Evolutionary conservation across 2,329 filamentous ascomycete genomes (phyloP), one percentile per base, ranked within the genome.

Genomic region (Fusarium palustre): DNA sequence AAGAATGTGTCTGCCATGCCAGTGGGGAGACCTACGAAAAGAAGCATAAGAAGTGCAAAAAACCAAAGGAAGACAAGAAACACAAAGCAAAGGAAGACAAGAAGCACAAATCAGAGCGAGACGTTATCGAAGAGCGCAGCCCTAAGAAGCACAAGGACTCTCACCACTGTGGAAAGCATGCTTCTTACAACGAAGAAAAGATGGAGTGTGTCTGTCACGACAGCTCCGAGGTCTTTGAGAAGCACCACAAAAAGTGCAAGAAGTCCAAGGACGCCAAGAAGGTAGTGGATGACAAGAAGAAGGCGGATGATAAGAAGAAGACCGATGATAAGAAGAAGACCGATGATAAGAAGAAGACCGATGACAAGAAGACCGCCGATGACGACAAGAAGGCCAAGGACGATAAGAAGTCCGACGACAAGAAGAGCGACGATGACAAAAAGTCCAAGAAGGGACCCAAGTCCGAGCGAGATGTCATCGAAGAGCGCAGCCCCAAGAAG

Each of bases 31-130:
- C 33, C 4, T 66, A 34, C 22, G 31, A 62, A 22, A 41, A 58
- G 36, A 49, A 67, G 9, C 57, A 67, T 3, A 50, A 67, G 34
- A 63, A 57, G 50, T 66, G 64, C 25, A 45, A 50, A 9, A 67
- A 64, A 10, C 18, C 15, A 7, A 50, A 50, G 24, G 22, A 50
- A 5, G 22, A 50, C 4, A 28, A 52, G 34, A 39, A 52, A 13
- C 31, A 18, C 3, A 25, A 49, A 10, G 25, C 15, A 7, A 50
- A 50, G 24, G 22, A 50, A 5, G 22, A 50, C 4, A 28, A 52
- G 34, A 39, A 52, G n/a, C 31, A 18, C 3, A 25, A 49, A 12
- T 8, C 12, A 34, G 45, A 33, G 20, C 4, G 48, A 8, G 33
- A 50, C 8, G 12, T 28, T 3, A 16, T 50, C 1, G 48, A 39